Evolutionary conservation across 768 basidiomycete genomes (phyloP).

Genomic region (Sarcomyxa edulis): DNA sequence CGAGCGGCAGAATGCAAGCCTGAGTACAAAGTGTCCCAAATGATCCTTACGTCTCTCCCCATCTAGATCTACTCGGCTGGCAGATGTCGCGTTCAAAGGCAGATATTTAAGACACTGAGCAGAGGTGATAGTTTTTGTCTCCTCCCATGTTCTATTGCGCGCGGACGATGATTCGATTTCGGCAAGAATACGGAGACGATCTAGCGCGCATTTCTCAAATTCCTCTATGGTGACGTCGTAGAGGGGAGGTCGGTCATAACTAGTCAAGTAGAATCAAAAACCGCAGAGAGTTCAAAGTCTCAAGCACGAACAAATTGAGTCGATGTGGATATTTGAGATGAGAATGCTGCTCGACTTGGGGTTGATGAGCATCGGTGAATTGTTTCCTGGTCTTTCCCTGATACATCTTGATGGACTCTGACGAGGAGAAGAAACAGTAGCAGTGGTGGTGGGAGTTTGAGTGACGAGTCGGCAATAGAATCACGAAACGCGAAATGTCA

Average conservation of each 20-base stretch:
- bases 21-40: slow-evolving; percentile 87
- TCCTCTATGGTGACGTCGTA: slow-evolving; percentile 93
- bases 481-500: too few species aligned
- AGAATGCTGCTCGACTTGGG: slow-evolving; percentile 23
- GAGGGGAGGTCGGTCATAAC: slow-evolving; percentile 82
- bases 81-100: slow-evolving; percentile 57
- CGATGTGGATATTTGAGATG: slow-evolving; percentile 53
- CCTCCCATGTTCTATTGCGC: slow-evolving; percentile 78
- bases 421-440: too few species aligned
- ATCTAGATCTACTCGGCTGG: slow-evolving; percentile 41
- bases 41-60: slow-evolving; percentile 77
- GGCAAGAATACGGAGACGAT: slow-evolving; percentile 80
- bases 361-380: too few species aligned
- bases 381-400: too few species aligned
- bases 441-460: too few species aligned
- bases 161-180: slow-evolving; percentile 89
- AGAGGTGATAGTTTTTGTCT: slow-evolving; percentile 59
- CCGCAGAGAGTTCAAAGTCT: slow-evolving; percentile 1
- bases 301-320: slow-evolving; percentile 71
- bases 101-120: slow-evolving; percentile 72
- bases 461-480: too few species aligned
- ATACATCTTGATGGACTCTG: too few species aligned
- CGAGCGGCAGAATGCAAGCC: slow-evolving; percentile 96
- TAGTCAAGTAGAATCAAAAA: slow-evolving; percentile 24
- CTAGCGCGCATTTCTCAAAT: slow-evolving; percentile 88